Evolutionary conservation across 139 green algal species (phyloP), one percentile per base, ranked within the genome.

Genomic region (Desmodesmus armatus): DNA sequence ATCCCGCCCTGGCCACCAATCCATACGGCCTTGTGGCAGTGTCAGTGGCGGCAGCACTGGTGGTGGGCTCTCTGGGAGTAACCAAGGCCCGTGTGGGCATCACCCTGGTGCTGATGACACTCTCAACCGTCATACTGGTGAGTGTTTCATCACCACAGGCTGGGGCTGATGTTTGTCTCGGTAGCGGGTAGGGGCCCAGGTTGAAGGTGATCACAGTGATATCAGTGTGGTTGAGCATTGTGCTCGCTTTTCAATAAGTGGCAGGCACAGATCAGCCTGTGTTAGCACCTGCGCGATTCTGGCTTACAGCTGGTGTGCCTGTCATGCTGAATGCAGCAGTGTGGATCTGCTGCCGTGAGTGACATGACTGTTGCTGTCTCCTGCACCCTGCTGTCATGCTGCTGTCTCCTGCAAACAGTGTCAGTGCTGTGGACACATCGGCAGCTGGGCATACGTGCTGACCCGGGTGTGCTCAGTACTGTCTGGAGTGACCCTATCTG

Each of bases 11-110:
- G 15, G 85, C 88, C 41, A 92, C 85, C 80, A 88, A 90, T 65
- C 82, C 88, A 0, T 85, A 88, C 62, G 78, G 33, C 37, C 70
- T 92, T 44, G 82, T 87, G 78, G 62, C 69, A 2, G 41, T 92
- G 35, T 67, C 88, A 11, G 87, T 78, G 43, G 51, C 51, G n/a
- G 88, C 82, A 53, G 83, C 82, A 23, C 80, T 86, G 1, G 31
- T 90, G 37, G 87, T 90, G 67, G 66, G 87, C 25, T 27, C 58
- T 19, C 4, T 39, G 25, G 39, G 17, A 7, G 53, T 31, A 1
- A 74, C 49, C n/a, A 0, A 27, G 3, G 35, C 33, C 0, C 47
- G 82, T 15, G 25, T 75, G 27, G 13, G 27, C 13, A 80, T 88
- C 37, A 80, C 78, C 21, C 37, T 90, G 21, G 76, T 67, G 7